Percentiles rank a stretch among this genome's conserved stretches.
phyloP scores from a whole-genome alignment of 352 stramenopile genomes.

The Globisporangium barbulae region DNA sequence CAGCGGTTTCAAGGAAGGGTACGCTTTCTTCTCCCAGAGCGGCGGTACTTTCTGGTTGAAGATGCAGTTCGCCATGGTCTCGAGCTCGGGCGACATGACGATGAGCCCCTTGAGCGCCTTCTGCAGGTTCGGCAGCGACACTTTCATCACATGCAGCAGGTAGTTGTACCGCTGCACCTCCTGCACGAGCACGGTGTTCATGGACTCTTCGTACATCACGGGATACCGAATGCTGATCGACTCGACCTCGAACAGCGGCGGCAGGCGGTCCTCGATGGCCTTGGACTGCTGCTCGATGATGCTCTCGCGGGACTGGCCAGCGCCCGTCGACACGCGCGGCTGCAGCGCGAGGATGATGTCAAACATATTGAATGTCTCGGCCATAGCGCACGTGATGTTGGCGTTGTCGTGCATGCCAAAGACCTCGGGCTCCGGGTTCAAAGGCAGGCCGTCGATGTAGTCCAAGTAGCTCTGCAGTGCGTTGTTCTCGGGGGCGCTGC shows the following conservation, averaged over 20 bases:
- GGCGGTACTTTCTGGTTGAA: conserved; percentile 87
- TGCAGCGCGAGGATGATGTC: conserved; percentile 87
- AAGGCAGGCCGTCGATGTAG: conserved; percentile 84
- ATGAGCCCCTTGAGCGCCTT: conserved; percentile 70
- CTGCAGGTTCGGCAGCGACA: conserved; percentile 81
- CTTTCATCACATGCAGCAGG: conserved; percentile 77
- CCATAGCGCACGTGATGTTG: conserved; percentile 92
- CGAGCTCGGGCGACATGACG: conserved; percentile 23
- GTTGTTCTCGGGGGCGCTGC: conserved; percentile 44
- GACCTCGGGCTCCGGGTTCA: conserved; percentile 90
- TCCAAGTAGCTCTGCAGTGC: conserved; percentile 77
- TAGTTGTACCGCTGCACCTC: conserved; percentile 91
- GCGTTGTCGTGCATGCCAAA: conserved; percentile 96
- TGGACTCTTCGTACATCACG: conserved; percentile 87
- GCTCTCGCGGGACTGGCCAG: conserved; percentile 80
- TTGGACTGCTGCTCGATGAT: conserved; percentile 84
- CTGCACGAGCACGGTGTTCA: conserved; percentile 92
- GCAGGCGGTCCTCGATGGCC: conserved; percentile 77
- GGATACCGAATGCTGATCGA: conserved; percentile 83
- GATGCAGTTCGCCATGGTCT: conserved; percentile 79
- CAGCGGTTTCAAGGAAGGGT: conserved; percentile 90
- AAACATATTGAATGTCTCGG: conserved; percentile 88
- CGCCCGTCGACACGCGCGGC: conserved; percentile 71
- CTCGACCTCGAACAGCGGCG: conserved; percentile 81
- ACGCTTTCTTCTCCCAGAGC: conserved; percentile 88